Evolutionary conservation across 371 early-diverging fungal genomes (phyloP).

Genomic region (Blakeslea trispora): DNA sequence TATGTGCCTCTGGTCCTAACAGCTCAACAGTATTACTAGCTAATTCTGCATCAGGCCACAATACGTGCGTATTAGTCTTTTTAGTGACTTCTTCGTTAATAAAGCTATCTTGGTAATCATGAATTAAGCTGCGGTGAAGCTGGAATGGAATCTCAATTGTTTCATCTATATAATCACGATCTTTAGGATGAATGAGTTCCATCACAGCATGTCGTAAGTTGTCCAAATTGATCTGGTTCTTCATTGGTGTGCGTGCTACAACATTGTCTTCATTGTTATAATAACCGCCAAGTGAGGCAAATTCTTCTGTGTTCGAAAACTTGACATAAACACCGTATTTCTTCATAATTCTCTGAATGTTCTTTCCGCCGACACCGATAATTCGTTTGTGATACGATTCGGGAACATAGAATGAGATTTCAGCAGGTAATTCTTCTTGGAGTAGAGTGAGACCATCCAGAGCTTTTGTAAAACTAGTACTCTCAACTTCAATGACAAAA

Average conservation of each 20-base stretch:
- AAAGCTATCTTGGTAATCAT: slow-evolving; percentile 38
- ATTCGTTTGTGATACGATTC: slow-evolving; percentile 92
- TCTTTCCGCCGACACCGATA: slow-evolving; percentile 94
- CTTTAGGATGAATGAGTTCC: slow-evolving; percentile 68
- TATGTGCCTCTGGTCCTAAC: slow-evolving; percentile 47
- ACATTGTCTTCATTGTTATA: slow-evolving; percentile 84
- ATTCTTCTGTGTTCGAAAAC: slow-evolving; percentile 84
- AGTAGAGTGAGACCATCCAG: slow-evolving; percentile 72
- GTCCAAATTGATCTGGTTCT: slow-evolving; percentile 72
- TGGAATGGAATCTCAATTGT: slow-evolving; percentile 47
- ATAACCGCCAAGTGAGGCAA: slow-evolving; percentile 75
- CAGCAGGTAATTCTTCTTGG: slow-evolving; percentile 86
- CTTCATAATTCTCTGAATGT: slow-evolving; percentile 95
- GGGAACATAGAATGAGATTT: slow-evolving; percentile 86
- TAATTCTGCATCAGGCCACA: slow-evolving; percentile 57
- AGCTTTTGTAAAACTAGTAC: slow-evolving; percentile 55
- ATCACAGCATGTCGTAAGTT: slow-evolving; percentile 73
- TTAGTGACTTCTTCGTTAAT: slow-evolving; percentile 50
- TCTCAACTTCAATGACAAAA: slow-evolving; percentile 74
- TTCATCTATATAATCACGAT: slow-evolving; percentile 49
- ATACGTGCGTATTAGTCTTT: slow-evolving; percentile 52
- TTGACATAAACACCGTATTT: slow-evolving; percentile 94
- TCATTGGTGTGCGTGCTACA: slow-evolving; percentile 86
- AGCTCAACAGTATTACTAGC: slow-evolving; percentile 39
- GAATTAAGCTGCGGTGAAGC: slow-evolving; percentile 48